A percentile compares a stretch with the other conserved stretches of the same genome.
Evolutionary conservation across 2,329 filamentous ascomycete genomes (phyloP).

Genomic region (Aspergillus eucalypticola): DNA sequence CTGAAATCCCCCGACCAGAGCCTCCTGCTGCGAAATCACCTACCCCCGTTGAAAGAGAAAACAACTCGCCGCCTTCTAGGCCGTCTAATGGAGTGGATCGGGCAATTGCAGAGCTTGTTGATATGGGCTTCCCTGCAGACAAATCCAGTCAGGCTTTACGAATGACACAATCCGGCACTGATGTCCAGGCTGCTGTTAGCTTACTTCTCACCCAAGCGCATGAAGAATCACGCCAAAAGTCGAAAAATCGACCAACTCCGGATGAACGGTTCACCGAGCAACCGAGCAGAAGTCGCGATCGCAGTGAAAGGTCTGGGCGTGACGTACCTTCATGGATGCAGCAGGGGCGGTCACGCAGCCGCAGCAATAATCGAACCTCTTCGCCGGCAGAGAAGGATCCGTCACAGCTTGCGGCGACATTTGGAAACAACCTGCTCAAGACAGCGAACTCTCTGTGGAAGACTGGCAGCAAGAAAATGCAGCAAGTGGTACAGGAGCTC

Average conservation of each 20-base stretch:
- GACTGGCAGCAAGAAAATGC: slow-evolving; percentile 85
- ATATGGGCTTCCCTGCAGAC: slow-evolving; percentile 89
- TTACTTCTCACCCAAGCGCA: slow-evolving; percentile 92
- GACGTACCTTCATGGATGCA: slow-evolving; percentile 64
- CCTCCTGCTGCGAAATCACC: slow-evolving; percentile 27
- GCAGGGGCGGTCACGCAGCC: slow-evolving; percentile 44
- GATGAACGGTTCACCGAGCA: slow-evolving; percentile 22
- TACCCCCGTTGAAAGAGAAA: slow-evolving; percentile 17
- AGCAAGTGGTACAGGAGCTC: slow-evolving; percentile 88
- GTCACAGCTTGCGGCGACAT: slow-evolving; percentile 74
- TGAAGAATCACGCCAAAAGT: slow-evolving; percentile 73
- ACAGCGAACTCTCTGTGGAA: slow-evolving; percentile 96
- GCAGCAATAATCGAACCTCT: slow-evolving; percentile 34
- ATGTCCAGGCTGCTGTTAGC: slow-evolving; percentile 83
- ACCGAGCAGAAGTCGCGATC: slow-evolving; percentile 26
- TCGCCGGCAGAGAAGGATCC: slow-evolving; percentile 68
- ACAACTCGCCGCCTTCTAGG: slow-evolving; percentile 23
- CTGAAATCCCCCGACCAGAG: slow-evolving; percentile 47
- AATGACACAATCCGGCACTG: slow-evolving; percentile 74
- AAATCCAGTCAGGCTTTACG: slow-evolving; percentile 78
- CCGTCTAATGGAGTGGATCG: slow-evolving; percentile 64
- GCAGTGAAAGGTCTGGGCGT: slow-evolving; percentile 29
- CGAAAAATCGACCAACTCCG: slow-evolving; percentile 35
- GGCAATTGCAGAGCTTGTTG: slow-evolving; percentile 83
- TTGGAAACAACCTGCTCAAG: slow-evolving; percentile 84